These are phyloP conservation scores for Eucalyptus tenuipes DNA, from an alignment of 345 rosid genomes.

Conservation along the genomic window DNA sequence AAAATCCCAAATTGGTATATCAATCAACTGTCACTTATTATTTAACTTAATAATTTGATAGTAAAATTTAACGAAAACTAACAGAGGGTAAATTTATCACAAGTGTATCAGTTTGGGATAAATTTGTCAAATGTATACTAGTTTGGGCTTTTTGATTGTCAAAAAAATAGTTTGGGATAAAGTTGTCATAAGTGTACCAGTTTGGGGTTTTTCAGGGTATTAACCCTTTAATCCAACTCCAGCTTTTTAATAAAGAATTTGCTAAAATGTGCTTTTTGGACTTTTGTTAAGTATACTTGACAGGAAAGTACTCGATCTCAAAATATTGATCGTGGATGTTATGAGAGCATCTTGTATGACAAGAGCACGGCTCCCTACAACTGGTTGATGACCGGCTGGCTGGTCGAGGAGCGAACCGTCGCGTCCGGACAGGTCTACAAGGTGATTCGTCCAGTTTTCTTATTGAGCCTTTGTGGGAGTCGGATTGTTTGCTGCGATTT, in stretches of 20 bases:
- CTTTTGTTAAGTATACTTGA: background rate
- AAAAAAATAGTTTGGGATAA: too few species aligned
- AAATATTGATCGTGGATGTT: background rate
- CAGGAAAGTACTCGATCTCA: background rate
- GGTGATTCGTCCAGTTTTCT: background rate
- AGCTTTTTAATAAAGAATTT: background rate
- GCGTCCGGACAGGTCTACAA: background rate
- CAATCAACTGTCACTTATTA: too few species aligned
- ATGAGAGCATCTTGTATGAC: background rate
- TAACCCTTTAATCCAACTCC: background rate
- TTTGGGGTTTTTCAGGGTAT: too few species aligned
- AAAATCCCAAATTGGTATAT: too few species aligned
- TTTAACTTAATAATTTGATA: too few species aligned
- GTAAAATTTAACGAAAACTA: too few species aligned
- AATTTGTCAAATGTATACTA: too few species aligned
- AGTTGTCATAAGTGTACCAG: too few species aligned
- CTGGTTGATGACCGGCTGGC: background rate
- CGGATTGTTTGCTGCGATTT: background rate
- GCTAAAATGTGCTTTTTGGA: fast-evolving
- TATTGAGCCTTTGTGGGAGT: background rate
- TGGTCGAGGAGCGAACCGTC: background rate
- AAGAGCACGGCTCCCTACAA: background rate
- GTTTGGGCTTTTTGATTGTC: too few species aligned
- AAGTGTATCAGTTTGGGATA: too few species aligned
- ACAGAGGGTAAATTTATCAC: too few species aligned